Evolutionary conservation across 2,329 filamentous ascomycete species (phyloP), one percentile per base, ranked within the genome.

Genomic region (Penicillium nordicum): DNA sequence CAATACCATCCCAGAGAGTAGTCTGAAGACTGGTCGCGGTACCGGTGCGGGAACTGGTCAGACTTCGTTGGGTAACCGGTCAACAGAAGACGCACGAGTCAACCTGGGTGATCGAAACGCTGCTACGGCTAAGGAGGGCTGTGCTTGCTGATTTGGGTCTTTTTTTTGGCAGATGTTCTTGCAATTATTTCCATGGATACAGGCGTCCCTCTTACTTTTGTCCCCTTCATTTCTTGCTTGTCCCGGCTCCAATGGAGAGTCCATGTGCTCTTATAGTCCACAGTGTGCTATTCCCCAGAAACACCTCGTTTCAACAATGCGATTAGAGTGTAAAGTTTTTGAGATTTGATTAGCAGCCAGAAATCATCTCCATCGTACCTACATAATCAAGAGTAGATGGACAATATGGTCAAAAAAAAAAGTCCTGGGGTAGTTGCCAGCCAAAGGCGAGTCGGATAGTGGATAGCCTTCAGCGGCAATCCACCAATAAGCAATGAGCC

Each of bases 1-100:
- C 58, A 97, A 97, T 72, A 92, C 92, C 40, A 99, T 99, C 68
- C 94, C 94, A 1, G 94, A 99, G 81, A 96, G 92, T 50, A 96
- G 91, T 61, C 79, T 97, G 73, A 97, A 97, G 84, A 92, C 88
- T 49, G 84, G 89, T 34, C 85, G 91, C 65, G 89, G 89, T n/a
- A 80, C 83, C 18, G 87, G 85, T 46, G 81, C 85, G 18, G 79
- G 82, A 55, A 81, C 83, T 69, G 83, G 84, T 74, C 79, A 79
- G 64, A 75, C 70, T 49, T 71, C 67, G 69, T 89, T 72, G 84
- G 92, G 72, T 40, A 72, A 69, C 51, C 72, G 76, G 48, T 65
- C 74, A 55, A 72, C 69, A 30, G 75, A 78, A 9, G 76, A 89
- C 60, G 80, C 81, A 67, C 84, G 92, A 65, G 92, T 97, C 61